These are phyloP conservation scores for Otatea glauca DNA, from an alignment of 176 grass and related monocot genomes.

Conservation along the genomic window DNA sequence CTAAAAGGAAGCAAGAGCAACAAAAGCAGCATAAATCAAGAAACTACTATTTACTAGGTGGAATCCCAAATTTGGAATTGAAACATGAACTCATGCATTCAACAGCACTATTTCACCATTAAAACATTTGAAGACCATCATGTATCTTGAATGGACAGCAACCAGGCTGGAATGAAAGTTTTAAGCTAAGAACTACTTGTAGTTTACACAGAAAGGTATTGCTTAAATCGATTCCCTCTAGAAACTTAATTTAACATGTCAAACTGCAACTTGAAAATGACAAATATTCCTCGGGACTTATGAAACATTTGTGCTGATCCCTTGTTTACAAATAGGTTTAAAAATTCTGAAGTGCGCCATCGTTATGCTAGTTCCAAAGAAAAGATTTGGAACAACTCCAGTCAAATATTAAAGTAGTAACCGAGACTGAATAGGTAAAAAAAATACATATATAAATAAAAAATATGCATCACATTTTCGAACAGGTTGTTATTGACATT, in stretches of 20 bases:
- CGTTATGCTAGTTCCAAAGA: neutral
- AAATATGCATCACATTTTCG: conserved; percentile 1
- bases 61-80: neutral
- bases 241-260: conserved; percentile 15
- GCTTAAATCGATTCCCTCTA: neutral
- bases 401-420: conserved; percentile 3
- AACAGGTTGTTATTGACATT: neutral
- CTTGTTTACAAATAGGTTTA: neutral
- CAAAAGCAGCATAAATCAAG: conserved; percentile 2
- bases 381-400: conserved; percentile 8
- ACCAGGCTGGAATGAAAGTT: neutral
- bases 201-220: neutral
- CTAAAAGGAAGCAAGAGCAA: neutral
- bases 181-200: neutral
- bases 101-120: neutral
- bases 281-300: neutral
- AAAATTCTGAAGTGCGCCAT: neutral
- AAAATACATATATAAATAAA: neutral
- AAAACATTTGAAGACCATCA: neutral
- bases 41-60: neutral
- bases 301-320: conserved; percentile 11
- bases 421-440: conserved; percentile 16
- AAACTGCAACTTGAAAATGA: neutral
- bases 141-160: neutral
- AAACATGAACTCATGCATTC: neutral